Evolutionary conservation across 306 rosid genomes (phyloP), one percentile per base, ranked within the genome.

Genomic region (Corylus avellana): DNA sequence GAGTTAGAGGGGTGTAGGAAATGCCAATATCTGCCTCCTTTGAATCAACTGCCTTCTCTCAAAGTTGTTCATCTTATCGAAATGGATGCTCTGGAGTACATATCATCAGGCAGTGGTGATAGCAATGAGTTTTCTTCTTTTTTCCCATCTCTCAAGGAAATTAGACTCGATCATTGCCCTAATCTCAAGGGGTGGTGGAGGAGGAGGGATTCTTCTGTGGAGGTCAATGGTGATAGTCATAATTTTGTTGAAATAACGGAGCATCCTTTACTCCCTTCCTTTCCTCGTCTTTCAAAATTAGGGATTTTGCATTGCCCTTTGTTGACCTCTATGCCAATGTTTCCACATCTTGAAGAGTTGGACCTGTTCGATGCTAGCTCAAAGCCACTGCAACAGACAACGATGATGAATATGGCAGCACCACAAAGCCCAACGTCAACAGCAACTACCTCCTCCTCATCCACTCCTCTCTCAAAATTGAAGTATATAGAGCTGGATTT

Each of bases 171-270:
- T n/a, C 0, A 0, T 2, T 84, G 85, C 48, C 18, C n/a, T 0
- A 54, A 32, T 22, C 74, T 85, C 0, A 77, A 49, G 59, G 85
- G 88, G 18, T 85, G 88, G 88, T 5, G 74, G 74, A 69, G 11
- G 64, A 25, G 5, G 49, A 46, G 8, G 49, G 10, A 18, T 67
- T 42, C 48, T 4, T 1, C 13, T 18, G 20, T 14, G 22, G 27
- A 68, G 6, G 49, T 46, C 49, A 46, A 46, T 46, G 7, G 49
- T 35, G 37, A 35, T 35, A 35, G 37, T 46, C 8, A 46, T 9
- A 46, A 46, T 46, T 46, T 9, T 9, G 1, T 46, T 46, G 49
- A 9, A 46, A 46, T 3, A 3, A 46, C 49, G 10, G 13, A 20
- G 12, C 63, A 9, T 57, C 13, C 1, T 20, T 58, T 58, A 3